Conservation (phyloP, 2,329 filamentous ascomycete genomes). For the Pyrenophora seminiperda region DNA sequence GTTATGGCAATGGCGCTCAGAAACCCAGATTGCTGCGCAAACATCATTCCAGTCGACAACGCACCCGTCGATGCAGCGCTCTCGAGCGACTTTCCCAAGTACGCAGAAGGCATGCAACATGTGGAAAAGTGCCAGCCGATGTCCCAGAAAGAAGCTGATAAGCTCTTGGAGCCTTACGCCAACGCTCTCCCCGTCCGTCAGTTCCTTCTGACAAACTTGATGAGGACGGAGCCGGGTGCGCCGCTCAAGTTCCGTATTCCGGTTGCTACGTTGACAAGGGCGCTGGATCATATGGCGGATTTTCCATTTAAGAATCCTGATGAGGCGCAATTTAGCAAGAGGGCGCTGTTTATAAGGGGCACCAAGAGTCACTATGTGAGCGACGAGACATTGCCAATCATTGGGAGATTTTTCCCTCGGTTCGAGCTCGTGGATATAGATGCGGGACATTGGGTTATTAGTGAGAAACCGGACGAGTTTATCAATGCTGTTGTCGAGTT, state of each 20-base stretch:
- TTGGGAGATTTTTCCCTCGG: constrained; percentile 80
- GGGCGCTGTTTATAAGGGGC: constrained; percentile 78
- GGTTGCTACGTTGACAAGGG: constrained; percentile 68
- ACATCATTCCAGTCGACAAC: constrained; percentile 87
- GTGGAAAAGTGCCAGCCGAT: constrained; percentile 72
- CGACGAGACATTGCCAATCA: constrained; percentile 77
- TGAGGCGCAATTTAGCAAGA: constrained; percentile 72
- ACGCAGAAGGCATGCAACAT: constrained; percentile 81
- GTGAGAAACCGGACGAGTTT: constrained; percentile 83
- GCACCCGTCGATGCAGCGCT: constrained; percentile 82
- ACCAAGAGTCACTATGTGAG: constrained; percentile 78
- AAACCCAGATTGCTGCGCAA: constrained; percentile 68
- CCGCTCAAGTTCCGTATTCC: constrained; percentile 79
- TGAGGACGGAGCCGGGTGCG: constrained; percentile 59
- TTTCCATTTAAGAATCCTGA: constrained; percentile 83
- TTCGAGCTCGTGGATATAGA: constrained; percentile 77
- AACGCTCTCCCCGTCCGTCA: constrained; percentile 78
- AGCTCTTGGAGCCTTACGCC: constrained; percentile 77
- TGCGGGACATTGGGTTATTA: constrained; percentile 85
- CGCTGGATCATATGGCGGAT: constrained; percentile 78
- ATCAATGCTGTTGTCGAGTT: constrained; percentile 73
- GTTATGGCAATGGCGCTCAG: constrained; percentile 85
- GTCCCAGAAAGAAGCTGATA: constrained; percentile 77
- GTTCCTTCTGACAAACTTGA: constrained; percentile 87
- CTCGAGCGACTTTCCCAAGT: constrained; percentile 74